These are phyloP conservation scores for Fragosphaeria purpurea DNA, from an alignment of 2,329 filamentous ascomycete genomes.

Conservation along the genomic window DNA sequence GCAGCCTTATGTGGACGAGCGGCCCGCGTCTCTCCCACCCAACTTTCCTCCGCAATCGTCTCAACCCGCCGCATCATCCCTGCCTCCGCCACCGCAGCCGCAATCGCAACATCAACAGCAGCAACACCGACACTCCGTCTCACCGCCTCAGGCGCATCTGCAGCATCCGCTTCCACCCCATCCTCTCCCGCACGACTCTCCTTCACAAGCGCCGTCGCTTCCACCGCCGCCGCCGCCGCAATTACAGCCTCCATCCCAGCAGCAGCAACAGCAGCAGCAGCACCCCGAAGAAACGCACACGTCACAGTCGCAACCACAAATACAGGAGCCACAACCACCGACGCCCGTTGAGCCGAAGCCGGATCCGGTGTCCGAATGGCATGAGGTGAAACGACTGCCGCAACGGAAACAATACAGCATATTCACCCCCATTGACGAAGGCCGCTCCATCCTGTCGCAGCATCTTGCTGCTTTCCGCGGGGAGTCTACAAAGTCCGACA, in stretches of 20 bases:
- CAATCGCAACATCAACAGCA: constrained; percentile 17
- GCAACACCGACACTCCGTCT: constrained; percentile 42
- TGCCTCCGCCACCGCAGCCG: constrained; percentile 36
- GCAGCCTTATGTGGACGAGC: constrained; percentile 64
- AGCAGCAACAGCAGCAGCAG: constrained; percentile 25
- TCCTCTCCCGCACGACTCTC: constrained; percentile 40
- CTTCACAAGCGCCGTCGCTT: constrained; percentile 27
- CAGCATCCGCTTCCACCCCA: constrained; percentile 30
- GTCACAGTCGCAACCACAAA: constrained; percentile 5
- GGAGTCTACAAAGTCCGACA: constrained; percentile 35
- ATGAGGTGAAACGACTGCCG: constrained; percentile 51
- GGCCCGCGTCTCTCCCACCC: constrained; percentile 62
- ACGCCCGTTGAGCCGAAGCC: constrained; percentile 28
- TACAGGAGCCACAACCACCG: constrained; percentile 41
- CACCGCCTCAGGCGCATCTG: constrained; percentile 49
- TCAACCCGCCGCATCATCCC: constrained; percentile 12
- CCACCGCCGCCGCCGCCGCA: constrained; percentile 27
- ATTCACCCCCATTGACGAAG: constrained; percentile 94
- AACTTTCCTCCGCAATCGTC: constrained; percentile 49
- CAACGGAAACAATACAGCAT: constrained; percentile 83
- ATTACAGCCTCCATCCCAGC: constrained; percentile 25
- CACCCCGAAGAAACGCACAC: constrained; percentile 22
- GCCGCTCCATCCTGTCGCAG: constrained; percentile 75
- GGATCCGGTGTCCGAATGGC: constrained; percentile 20
- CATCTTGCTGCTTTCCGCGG: constrained; percentile 62